Base-by-base conservation (phyloP, 352 stramenopile species). In the Vaucheria bursata region DNA sequence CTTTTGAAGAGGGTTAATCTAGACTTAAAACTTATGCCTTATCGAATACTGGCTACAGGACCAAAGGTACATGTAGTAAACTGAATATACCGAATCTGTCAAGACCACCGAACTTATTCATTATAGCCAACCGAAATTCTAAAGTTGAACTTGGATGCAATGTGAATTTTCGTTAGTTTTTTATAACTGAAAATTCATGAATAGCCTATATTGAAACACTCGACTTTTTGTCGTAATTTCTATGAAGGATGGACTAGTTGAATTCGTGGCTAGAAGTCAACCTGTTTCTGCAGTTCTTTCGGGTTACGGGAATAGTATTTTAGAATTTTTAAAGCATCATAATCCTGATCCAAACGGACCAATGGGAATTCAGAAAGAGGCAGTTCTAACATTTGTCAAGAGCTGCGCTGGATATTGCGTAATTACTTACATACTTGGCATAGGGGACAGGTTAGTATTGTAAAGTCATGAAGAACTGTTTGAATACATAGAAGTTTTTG, bases 1-100 rank as follows among this genome's bases (percentile, higher is more conserved):
- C 85, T 99, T 36, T 87, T 99, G 39, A 99, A 99, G 86, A 93
- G 97, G 49, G 94, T 97, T 25, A 98, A 98, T 73, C 80, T 99
- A 53, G 95, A 99, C 81, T 87, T 99, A 18, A 91, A 96, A 79
- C 87, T 99, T 38, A 97, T 91, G 0, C 94, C 95, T 25, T 99
- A 99, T 83, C 87, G 87, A 0, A 92, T 92, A 40, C 85, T 95
- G 40, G 89, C 90, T 39, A 93, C 88, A 31, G 88, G 88, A 0
- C 87, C 90, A 12, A 95, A 68, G 53, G 53, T 68, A 59, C 45
- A 59, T 18, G 25, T 18, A 59, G 25, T 59, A 18, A 25, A 59
- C 45, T 25, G 25, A 59, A 59, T 25, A 59, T 59, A n/a, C n/a
- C n/a, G n/a, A n/a, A n/a, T n/a, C n/a, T n/a, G n/a, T n/a, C n/a